phyloP scores from a whole-genome alignment of 371 early-diverging fungal genomes.

The Rhizopus microsporus region DNA sequence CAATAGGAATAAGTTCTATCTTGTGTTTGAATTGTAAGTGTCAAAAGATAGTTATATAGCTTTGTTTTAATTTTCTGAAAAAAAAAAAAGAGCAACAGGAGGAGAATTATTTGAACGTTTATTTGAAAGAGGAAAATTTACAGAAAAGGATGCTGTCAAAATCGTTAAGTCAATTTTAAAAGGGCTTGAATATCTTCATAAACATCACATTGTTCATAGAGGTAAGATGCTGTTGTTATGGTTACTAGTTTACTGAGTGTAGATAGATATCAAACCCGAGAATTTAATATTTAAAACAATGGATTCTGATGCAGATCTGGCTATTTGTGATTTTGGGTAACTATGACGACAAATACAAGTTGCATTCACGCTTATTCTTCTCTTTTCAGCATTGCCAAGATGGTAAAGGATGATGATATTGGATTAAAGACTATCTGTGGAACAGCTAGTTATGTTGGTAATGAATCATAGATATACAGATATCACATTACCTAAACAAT shows the following conservation, averaged over 20 bases:
- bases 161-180: slow-evolving; percentile 66
- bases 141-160: slow-evolving; percentile 83
- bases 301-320: slow-evolving; percentile 58
- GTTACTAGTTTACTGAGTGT: not conserved
- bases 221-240: slow-evolving; percentile 40
- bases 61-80: not conserved
- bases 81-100: slow-evolving; percentile 61
- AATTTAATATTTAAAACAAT: slow-evolving; percentile 72
- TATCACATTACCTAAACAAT: not conserved
- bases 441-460: slow-evolving; percentile 53
- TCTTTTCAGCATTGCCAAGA: slow-evolving; percentile 50
- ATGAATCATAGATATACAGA: not conserved
- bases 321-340: slow-evolving; percentile 72
- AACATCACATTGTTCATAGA: slow-evolving; percentile 71
- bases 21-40: slow-evolving; percentile 85
- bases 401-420: slow-evolving; percentile 48
- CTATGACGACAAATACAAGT: not conserved
- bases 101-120: slow-evolving; percentile 93
- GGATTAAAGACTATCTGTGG: slow-evolving; percentile 61
- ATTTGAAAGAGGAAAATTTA: slow-evolving; percentile 79
- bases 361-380: not conserved
- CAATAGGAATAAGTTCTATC: slow-evolving; percentile 75
- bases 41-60: not conserved
- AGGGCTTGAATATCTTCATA: slow-evolving; percentile 78
- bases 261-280: slow-evolving; percentile 80